Evolutionary conservation across 2,329 filamentous ascomycete genomes (phyloP).

Genomic region (Phialophora expanda): DNA sequence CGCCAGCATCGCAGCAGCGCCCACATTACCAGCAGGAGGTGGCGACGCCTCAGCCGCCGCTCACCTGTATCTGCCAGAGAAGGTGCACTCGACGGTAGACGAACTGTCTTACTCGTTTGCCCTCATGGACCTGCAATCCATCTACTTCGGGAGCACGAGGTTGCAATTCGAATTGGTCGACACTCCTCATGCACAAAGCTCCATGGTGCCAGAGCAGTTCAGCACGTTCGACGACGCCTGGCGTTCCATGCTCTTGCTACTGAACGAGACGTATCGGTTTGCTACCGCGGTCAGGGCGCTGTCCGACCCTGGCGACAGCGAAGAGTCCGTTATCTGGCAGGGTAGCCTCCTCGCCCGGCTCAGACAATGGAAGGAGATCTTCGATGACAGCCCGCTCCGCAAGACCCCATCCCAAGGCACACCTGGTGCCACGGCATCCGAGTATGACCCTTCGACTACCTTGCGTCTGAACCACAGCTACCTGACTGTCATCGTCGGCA

Average conservation of each 20-base stretch:
- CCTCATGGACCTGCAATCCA: constrained; percentile 23
- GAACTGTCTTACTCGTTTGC: constrained; percentile 19
- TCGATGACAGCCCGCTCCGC: neutral
- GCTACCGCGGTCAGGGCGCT: neutral
- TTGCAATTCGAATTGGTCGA: constrained; percentile 15
- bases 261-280: constrained; percentile 13
- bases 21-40: too few species aligned
- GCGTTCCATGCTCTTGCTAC: constrained; percentile 14
- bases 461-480: constrained; percentile 18
- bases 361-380: neutral
- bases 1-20: too few species aligned
- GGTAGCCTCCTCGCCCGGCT: neutral
- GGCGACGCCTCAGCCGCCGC: neutral
- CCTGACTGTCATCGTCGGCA: constrained; percentile 2
- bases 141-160: constrained; percentile 15
- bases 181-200: neutral
- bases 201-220: constrained; percentile 2
- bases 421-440: neutral
- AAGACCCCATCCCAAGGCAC: neutral
- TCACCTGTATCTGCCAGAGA: neutral
- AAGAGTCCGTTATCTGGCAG: neutral
- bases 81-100: constrained; percentile 10
- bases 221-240: constrained; percentile 20
- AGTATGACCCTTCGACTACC: neutral
- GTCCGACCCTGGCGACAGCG: neutral